These are phyloP conservation scores for Akanthomyces lecanii DNA, from an alignment of 2,329 filamentous ascomycete genomes.

Conservation along the genomic window DNA sequence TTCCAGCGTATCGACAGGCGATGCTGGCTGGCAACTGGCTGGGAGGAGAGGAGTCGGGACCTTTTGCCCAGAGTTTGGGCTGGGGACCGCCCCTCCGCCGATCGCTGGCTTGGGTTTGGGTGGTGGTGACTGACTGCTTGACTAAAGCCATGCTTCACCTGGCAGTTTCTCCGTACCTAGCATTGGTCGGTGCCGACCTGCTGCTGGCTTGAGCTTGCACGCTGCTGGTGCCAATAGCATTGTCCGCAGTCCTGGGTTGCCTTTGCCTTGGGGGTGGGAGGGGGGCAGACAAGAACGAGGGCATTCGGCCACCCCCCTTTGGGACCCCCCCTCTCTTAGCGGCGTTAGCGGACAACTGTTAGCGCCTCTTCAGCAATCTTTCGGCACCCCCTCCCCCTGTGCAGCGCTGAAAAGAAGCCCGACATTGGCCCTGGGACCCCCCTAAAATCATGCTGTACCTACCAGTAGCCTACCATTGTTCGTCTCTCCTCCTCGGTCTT, in stretches of 20 bases:
- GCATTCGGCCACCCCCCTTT: too few relatives aligned
- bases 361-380: background rate
- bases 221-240: background rate
- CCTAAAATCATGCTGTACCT: too few relatives aligned
- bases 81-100: conserved; percentile 6
- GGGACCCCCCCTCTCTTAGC: background rate
- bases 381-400: background rate
- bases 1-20: background rate
- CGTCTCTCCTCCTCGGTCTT: background rate
- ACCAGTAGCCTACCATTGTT: background rate
- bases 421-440: background rate
- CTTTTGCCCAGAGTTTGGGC: conserved; percentile 3
- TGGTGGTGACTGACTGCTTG: background rate
- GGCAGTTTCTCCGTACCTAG: conserved; percentile 5
- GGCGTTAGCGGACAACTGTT: background rate
- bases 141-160: conserved; percentile 10
- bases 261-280: too few relatives aligned
- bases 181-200: background rate
- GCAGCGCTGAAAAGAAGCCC: background rate
- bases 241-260: background rate
- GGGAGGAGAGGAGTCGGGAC: background rate
- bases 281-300: too few relatives aligned
- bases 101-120: background rate
- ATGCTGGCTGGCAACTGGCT: background rate
- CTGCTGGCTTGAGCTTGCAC: background rate